These are phyloP conservation scores for Davidsoniella virescens DNA, from an alignment of 2,329 filamentous ascomycete genomes.

Conservation along the genomic window DNA sequence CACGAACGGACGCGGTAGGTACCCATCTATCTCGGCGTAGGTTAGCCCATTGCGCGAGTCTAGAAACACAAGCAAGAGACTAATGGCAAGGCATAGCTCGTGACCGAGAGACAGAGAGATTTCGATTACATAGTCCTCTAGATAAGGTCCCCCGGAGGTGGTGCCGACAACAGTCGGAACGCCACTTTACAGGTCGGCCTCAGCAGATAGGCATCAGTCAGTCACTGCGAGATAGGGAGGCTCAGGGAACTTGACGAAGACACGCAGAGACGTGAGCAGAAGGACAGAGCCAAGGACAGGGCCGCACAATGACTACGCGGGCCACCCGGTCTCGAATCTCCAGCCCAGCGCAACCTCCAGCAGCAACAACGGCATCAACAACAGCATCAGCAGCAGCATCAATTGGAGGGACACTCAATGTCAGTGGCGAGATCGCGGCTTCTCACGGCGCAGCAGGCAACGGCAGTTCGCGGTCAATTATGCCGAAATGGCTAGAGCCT, in stretches of 20 bases:
- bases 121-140: neutral
- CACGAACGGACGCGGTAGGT: conserved; percentile 2
- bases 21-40: neutral
- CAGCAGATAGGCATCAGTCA: neutral
- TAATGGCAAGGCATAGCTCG: neutral
- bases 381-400: neutral
- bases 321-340: conserved; percentile 10
- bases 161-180: no score
- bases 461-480: conserved; percentile 30
- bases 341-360: conserved; percentile 2
- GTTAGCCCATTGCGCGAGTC: no score
- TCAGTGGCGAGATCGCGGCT: conserved; percentile 18
- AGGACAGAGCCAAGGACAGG: neutral
- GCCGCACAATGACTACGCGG: conserved; percentile 7
- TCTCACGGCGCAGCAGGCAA: conserved; percentile 13
- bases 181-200: neutral
- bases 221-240: no score
- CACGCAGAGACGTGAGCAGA: neutral
- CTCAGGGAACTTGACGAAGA: neutral
- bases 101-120: neutral
- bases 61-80: no score
- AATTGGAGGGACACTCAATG: conserved; percentile 19
- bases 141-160: no score
- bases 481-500: conserved; percentile 44
- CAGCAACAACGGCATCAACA: no score